phyloP scores from a whole-genome alignment of 495 filamentous ascomycete species.

The Penicillium parvum region DNA sequence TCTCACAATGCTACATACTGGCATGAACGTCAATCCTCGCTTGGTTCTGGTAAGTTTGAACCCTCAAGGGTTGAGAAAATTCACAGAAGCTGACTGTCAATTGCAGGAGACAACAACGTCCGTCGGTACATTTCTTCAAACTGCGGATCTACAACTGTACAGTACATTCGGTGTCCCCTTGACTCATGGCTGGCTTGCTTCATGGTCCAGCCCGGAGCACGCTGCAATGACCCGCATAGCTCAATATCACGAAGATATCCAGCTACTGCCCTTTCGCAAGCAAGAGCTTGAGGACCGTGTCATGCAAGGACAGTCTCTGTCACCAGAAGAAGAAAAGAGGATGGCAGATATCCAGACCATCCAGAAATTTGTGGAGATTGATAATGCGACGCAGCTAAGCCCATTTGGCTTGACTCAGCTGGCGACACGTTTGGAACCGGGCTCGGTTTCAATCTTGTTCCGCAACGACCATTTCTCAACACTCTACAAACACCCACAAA shows the following conservation, averaged over 20 bases:
- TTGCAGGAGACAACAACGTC: constrained; percentile 43
- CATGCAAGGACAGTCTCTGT: constrained; percentile 46
- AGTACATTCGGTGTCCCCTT: constrained; percentile 81
- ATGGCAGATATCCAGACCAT: constrained; percentile 79
- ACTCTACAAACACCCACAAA: constrained; percentile 74
- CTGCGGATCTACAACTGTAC: constrained; percentile 80
- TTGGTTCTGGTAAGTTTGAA: constrained; percentile 53
- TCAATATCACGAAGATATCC: constrained; percentile 81
- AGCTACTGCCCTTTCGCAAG: constrained; percentile 80
- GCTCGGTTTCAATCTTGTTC: constrained; percentile 82
- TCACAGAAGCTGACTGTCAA: neutral
- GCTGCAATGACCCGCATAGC: constrained; percentile 66
- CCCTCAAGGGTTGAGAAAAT: neutral
- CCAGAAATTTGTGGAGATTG: constrained; percentile 67
- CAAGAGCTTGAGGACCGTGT: constrained; percentile 84
- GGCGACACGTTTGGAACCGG: constrained; percentile 57
- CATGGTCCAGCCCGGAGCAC: constrained; percentile 56
- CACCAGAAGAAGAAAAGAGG: constrained; percentile 60
- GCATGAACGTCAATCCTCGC: constrained; percentile 96
- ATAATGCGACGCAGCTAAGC: constrained; percentile 83
- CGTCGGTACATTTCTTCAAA: constrained; percentile 71
- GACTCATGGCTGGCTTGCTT: constrained; percentile 90
- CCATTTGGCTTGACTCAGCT: constrained; percentile 72
- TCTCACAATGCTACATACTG: constrained; percentile 83
- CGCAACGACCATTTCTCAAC: constrained; percentile 97